These are phyloP conservation scores for Acacia crassicarpa DNA, from an alignment of 306 rosid genomes.

Conservation along the genomic window DNA sequence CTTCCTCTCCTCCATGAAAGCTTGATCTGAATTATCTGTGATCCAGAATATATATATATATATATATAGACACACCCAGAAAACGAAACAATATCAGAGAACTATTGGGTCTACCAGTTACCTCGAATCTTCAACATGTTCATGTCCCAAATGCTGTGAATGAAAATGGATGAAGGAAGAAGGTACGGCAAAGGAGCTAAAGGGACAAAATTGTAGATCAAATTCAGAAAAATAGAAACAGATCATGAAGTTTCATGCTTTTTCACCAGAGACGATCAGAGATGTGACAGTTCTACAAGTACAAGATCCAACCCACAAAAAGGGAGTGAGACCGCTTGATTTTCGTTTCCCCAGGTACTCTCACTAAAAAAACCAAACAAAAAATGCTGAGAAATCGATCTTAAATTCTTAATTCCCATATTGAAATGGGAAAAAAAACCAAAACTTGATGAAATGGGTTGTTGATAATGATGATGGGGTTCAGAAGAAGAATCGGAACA, in stretches of 20 bases:
- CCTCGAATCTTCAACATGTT: conserved; percentile 48
- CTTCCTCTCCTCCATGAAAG: conserved; percentile 52
- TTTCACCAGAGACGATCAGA: conserved; percentile 34
- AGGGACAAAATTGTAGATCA: conserved; percentile 47
- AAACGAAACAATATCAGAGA: background rate
- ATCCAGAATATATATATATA: conserved; percentile 23
- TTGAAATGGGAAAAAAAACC: conserved; percentile 15
- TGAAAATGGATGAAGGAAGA: background rate
- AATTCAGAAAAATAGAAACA: conserved; percentile 34
- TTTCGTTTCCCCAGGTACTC: conserved; percentile 36
- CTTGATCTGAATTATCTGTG: conserved; percentile 29
- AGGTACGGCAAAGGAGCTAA: background rate
- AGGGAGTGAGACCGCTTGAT: conserved; percentile 43
- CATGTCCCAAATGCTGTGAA: background rate
- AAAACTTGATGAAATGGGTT: conserved; percentile 41
- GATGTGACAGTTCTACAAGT: conserved; percentile 80
- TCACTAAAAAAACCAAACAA: background rate
- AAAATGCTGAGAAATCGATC: conserved; percentile 34
- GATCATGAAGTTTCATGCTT: conserved; percentile 56
- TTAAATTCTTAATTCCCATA: background rate
- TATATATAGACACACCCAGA: background rate
- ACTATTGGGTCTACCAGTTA: conserved; percentile 28
- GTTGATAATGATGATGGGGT: conserved; percentile 28
- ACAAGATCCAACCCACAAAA: conserved; percentile 78
- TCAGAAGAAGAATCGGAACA: conserved; percentile 41